Percentiles rank a stretch among this genome's conserved stretches.
Conservation (phyloP, 2,329 filamentous ascomycete genomes). For the Aspergillus unguis region DNA sequence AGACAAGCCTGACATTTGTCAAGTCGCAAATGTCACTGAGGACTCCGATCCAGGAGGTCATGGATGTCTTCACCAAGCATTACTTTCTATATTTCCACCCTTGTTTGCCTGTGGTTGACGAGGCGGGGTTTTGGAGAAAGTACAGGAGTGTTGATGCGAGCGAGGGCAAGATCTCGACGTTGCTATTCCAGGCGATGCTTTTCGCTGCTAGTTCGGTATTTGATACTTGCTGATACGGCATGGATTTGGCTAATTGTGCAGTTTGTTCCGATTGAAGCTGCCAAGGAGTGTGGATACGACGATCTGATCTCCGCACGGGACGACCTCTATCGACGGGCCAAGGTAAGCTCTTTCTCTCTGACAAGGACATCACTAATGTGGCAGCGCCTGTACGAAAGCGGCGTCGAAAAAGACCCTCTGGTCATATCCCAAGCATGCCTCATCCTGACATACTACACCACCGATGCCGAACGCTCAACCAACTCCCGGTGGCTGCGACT, state of each 20-base stretch:
- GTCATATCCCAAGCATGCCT: conserved; percentile 10
- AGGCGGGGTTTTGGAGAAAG: conserved; percentile 13
- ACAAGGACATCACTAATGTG: neutral
- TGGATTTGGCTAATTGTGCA: neutral
- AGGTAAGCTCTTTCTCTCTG: conserved; percentile 6
- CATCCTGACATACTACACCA: conserved; percentile 14
- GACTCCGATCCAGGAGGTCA: conserved; percentile 7
- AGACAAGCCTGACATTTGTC: conserved; percentile 2
- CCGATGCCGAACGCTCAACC: conserved; percentile 11
- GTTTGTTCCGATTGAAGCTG: conserved; percentile 13
- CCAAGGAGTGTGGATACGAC: conserved; percentile 15
- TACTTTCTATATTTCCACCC: conserved; percentile 18
- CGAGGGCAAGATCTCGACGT: conserved; percentile 9
- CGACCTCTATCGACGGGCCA: conserved; percentile 14
- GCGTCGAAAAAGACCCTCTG: conserved; percentile 9
- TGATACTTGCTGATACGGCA: neutral
- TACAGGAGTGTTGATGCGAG: conserved; percentile 10
- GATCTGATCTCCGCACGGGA: conserved; percentile 12
- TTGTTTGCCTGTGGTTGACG: conserved; percentile 14
- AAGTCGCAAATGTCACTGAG: conserved; percentile 8
- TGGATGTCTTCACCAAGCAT: conserved; percentile 14
- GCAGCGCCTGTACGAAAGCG: conserved; percentile 8
- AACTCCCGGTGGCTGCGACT: conserved; percentile 14
- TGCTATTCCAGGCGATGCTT: conserved; percentile 16
- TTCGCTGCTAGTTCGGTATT: conserved; percentile 12